Base-by-base conservation (phyloP, 78 protist genomes). In the Isochrysis galbana region DNA sequence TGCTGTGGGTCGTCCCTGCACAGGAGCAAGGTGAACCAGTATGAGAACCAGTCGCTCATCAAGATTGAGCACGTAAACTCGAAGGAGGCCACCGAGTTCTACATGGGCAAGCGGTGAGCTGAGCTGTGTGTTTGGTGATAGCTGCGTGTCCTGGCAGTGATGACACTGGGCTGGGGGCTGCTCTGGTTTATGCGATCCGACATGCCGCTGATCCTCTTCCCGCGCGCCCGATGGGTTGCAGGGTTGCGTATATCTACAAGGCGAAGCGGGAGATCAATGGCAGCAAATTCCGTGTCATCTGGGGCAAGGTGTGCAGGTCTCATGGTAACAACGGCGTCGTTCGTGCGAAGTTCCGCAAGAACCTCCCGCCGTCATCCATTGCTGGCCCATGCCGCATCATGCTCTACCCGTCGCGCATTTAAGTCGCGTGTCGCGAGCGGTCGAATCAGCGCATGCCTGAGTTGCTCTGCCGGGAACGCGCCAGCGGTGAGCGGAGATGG, bases 261-360 rank as follows among this genome's bases (percentile, higher is more conserved):
- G 98, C 96, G 86, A 77, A 89, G 93, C 38, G 87, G 51, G 90
- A 78, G 77, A 61, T 90, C 11, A 83, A 90, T 41, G 48, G 38
- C 82, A 69, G 67, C 82, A 51, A 84, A 29, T 42, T 41, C 94
- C 96, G 96, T n/a, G 84, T 82, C 82, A 94, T 98, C 95, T 98
- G 99, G 99, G 99, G 99, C 92, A 90, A 93, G 87, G 84, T 98
- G 90, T 91, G 95, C 93, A 80, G 96, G 69, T 0, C 99, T n/a
- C 99, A 98, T 97, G 99, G 99, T 54, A 96, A 95, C 97, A 51
- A 91, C 77, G 99, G 99, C 48, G 96, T 78, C 44, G 99, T 98
- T 77, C 98, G 98, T 84, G 98, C 97, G 83, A 93, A 96, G 96
- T 98, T 98, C 99, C 5, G 84, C 70, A 36, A 47, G 61, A 95